Evolutionary conservation across 2,329 filamentous ascomycete genomes (phyloP).

Genomic region (Sordariomycetes sp.): DNA sequence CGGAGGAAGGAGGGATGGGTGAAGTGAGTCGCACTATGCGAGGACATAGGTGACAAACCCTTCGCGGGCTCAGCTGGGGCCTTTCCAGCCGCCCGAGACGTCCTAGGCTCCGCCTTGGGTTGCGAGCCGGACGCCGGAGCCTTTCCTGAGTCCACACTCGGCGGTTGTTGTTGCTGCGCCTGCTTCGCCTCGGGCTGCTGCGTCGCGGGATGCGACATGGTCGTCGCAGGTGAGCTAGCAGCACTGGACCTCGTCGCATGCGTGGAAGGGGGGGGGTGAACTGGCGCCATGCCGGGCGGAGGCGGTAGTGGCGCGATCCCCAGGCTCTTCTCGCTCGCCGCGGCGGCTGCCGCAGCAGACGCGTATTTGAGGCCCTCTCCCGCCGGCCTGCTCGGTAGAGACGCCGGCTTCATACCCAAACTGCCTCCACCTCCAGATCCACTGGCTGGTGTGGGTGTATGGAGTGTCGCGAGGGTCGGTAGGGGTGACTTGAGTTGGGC

Average conservation of each 20-base stretch:
- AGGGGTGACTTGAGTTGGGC: constrained; percentile 88
- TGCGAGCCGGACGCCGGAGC: constrained; percentile 9
- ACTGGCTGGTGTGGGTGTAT: constrained; percentile 56
- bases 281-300: constrained; percentile 53
- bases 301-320: constrained; percentile 91
- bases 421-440: constrained; percentile 32
- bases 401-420: constrained; percentile 82
- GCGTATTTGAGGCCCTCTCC: constrained; percentile 94
- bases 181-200: constrained; percentile 6
- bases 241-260: constrained; percentile 37
- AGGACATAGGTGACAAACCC: constrained; percentile 21
- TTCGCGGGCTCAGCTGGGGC: constrained; percentile 32
- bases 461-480: constrained; percentile 83
- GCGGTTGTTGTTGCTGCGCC: constrained; percentile 4
- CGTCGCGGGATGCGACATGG: constrained; percentile 33
- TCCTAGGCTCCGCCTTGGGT: constrained; percentile 19
- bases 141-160: constrained; percentile 14
- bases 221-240: constrained; percentile 40
- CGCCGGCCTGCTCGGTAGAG: constrained; percentile 70
- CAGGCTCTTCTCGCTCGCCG: constrained; percentile 75
- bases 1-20: not conserved
- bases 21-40: not conserved
- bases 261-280: constrained; percentile 34
- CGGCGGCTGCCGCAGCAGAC: constrained; percentile 87
- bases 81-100: constrained; percentile 19